Percentiles rank a stretch among this genome's conserved stretches.
phyloP scores from a whole-genome alignment of 2,329 filamentous ascomycete genomes.

The Cytospora schulzeri region DNA sequence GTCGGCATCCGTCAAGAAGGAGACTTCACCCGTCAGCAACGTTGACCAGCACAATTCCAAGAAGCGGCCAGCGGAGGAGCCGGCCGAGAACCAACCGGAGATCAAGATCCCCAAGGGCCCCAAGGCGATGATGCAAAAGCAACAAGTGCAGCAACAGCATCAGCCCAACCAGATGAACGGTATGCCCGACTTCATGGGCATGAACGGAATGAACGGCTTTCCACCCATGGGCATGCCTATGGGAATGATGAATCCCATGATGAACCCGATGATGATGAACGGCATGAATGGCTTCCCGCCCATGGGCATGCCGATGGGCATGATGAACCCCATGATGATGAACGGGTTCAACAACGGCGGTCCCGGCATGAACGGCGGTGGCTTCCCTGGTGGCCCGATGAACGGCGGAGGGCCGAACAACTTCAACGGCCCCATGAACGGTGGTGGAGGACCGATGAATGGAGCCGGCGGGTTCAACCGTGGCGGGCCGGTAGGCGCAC shows the following conservation, averaged over 20 bases:
- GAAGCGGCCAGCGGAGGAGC: conserved; percentile 82
- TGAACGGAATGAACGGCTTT: conserved; percentile 43
- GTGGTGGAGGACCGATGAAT: conserved; percentile 37
- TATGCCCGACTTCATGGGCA: conserved; percentile 35
- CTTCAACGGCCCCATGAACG: conserved; percentile 35
- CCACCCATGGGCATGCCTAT: conserved; percentile 38
- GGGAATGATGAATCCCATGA: conserved; percentile 33
- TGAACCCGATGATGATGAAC: conserved; percentile 39
- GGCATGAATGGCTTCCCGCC: conserved; percentile 36
- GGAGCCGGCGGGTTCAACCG: conserved; percentile 35
- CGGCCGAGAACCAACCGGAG: conserved; percentile 64
- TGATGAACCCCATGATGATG: conserved; percentile 40
- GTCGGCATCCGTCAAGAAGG: conserved; percentile 33
- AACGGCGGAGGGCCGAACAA: conserved; percentile 34
- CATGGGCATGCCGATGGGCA: conserved; percentile 41
- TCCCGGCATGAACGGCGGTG: conserved; percentile 34
- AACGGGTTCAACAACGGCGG: conserved; percentile 38
- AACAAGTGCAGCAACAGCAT: conserved; percentile 48
- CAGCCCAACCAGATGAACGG: conserved; percentile 37
- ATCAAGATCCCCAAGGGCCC: conserved; percentile 68
- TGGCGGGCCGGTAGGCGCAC: conserved; percentile 22
- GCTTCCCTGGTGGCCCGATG: conserved; percentile 34
- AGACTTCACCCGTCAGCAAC: conserved; percentile 34
- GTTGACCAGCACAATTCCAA: conserved; percentile 51
- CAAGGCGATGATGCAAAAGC: conserved; percentile 59